phyloP scores from a whole-genome alignment of 257 asterid genomes.

The Fraxinus quadrangulata region DNA sequence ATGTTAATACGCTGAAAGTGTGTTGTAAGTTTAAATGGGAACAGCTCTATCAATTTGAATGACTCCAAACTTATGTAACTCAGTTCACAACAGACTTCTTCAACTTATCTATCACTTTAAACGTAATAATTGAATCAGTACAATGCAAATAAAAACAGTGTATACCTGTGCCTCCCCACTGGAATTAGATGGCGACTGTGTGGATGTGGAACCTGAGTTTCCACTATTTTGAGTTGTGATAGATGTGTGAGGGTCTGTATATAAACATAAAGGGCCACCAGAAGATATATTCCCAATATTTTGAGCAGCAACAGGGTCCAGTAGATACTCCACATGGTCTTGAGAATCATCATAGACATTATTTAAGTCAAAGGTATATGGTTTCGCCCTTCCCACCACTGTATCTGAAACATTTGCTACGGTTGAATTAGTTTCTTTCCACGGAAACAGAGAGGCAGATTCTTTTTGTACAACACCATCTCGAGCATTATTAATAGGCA shows the following conservation, averaged over 20 bases:
- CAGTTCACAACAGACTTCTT: neutral
- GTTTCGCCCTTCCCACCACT: constrained; percentile 39
- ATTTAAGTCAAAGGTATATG: constrained; percentile 74
- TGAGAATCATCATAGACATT: constrained; percentile 77
- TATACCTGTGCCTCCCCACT: constrained; percentile 88
- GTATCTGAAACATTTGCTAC: constrained; percentile 40
- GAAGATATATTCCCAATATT: too few relatives aligned
- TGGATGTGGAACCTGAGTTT: constrained; percentile 66
- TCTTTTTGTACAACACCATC: constrained; percentile 35
- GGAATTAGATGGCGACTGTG: constrained; percentile 80
- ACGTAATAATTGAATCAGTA: constrained; percentile 4
- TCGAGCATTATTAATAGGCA: constrained; percentile 35
- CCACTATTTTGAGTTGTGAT: constrained; percentile 72
- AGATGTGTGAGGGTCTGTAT: constrained; percentile 55
- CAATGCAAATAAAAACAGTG: constrained; percentile 10
- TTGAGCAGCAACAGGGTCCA: constrained; percentile 35
- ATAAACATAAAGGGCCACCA: constrained; percentile 36
- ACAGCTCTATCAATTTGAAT: neutral
- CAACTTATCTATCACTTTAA: neutral
- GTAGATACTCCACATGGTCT: constrained; percentile 55
- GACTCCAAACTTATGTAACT: neutral
- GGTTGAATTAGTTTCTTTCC: constrained; percentile 36
- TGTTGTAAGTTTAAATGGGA: neutral
- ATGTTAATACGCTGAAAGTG: neutral
- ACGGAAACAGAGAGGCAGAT: constrained; percentile 36